phyloP scores from a whole-genome alignment of 352 stramenopile species.

The Phytophthora palmivora region DNA sequence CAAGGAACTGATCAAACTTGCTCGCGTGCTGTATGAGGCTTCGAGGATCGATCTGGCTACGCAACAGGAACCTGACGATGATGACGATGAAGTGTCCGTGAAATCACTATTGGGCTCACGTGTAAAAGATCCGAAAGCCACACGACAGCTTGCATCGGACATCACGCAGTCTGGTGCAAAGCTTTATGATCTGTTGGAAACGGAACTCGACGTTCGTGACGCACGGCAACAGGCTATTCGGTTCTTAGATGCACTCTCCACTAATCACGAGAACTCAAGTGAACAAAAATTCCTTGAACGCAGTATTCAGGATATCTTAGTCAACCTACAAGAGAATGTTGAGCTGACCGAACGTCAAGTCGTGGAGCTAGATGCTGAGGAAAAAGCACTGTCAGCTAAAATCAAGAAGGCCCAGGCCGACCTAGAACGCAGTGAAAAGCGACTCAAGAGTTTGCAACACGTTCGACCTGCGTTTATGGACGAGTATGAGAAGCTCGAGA shows the following conservation, averaged over 20 bases:
- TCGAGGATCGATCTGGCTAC: slow-evolving; percentile 69
- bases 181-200: slow-evolving; percentile 92
- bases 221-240: slow-evolving; percentile 84
- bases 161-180: slow-evolving; percentile 94
- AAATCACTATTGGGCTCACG: slow-evolving; percentile 77
- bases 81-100: slow-evolving; percentile 76
- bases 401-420: slow-evolving; percentile 96
- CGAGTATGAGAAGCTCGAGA: slow-evolving; percentile 98
- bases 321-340: slow-evolving; percentile 85
- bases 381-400: slow-evolving; percentile 91
- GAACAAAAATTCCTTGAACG: slow-evolving; percentile 92
- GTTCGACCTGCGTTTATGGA: slow-evolving; percentile 97
- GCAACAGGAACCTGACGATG: slow-evolving; percentile 64
- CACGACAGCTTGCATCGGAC: slow-evolving; percentile 91
- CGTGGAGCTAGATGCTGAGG: slow-evolving; percentile 92
- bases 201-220: slow-evolving; percentile 90
- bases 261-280: slow-evolving; percentile 80
- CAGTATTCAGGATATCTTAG: slow-evolving; percentile 78
- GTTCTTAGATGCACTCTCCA: slow-evolving; percentile 93
- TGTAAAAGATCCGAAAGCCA: slow-evolving; percentile 91
- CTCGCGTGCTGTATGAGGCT: slow-evolving; percentile 92
- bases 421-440: slow-evolving; percentile 95
- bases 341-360: slow-evolving; percentile 89
- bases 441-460: slow-evolving; percentile 92
- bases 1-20: slow-evolving; percentile 96